Conservation (phyloP, 352 stramenopile genomes). For the Phytophthora chlamydospora region DNA sequence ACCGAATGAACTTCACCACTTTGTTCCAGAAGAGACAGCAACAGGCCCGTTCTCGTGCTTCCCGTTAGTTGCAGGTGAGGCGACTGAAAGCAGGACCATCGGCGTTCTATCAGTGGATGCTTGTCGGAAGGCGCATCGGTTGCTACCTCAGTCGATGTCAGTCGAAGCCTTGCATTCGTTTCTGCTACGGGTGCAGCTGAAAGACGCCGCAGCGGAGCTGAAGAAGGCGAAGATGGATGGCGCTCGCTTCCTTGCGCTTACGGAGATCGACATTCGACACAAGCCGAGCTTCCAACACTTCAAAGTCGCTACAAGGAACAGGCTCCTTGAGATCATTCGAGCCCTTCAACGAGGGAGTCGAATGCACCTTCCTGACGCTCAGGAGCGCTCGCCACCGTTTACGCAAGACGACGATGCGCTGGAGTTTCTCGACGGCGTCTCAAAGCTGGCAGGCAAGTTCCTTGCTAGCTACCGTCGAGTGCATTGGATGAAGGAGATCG, state of each 20-base stretch:
- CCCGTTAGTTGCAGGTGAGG: conserved; percentile 32
- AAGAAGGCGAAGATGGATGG: conserved; percentile 49
- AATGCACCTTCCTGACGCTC: conserved; percentile 42
- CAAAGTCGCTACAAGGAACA: conserved; percentile 62
- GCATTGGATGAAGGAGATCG: conserved; percentile 63
- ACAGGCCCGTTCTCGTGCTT: conserved; percentile 67
- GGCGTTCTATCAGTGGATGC: conserved; percentile 67
- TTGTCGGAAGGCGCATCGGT: conserved; percentile 51
- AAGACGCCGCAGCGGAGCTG: conserved; percentile 56
- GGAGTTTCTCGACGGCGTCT: conserved; percentile 54
- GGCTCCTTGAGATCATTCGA: conserved; percentile 57
- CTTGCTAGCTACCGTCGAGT: conserved; percentile 53
- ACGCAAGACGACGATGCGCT: conserved; percentile 57
- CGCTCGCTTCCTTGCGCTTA: conserved; percentile 49
- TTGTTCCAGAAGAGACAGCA: conserved; percentile 15
- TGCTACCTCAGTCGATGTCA: conserved; percentile 70
- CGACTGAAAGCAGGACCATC: conserved; percentile 20
- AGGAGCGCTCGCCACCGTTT: conserved; percentile 37
- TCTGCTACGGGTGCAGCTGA: conserved; percentile 54
- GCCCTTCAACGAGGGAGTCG: conserved; percentile 46
- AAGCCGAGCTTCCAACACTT: conserved; percentile 53
- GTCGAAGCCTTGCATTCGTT: conserved; percentile 50
- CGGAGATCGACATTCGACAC: conserved; percentile 57
- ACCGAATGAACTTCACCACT: conserved; percentile 27
- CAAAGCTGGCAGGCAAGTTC: conserved; percentile 45